These are phyloP conservation scores for Pisolithus albus DNA, from an alignment of 768 basidiomycete genomes.

Conservation along the genomic window DNA sequence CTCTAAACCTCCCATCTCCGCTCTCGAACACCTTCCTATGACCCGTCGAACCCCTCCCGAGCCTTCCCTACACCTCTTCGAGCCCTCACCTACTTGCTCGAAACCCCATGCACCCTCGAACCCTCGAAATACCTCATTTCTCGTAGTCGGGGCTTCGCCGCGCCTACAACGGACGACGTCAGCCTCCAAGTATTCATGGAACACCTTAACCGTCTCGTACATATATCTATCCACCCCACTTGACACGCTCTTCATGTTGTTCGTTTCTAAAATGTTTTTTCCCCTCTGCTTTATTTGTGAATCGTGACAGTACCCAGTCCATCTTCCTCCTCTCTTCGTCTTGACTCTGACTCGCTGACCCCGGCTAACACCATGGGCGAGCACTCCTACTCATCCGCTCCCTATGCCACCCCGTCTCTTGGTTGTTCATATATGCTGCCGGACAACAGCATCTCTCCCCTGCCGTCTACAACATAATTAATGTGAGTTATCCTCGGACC, in stretches of 20 bases:
- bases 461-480: constrained; percentile 57
- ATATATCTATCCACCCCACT: constrained; percentile 18
- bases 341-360: constrained; percentile 59
- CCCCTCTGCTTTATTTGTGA: too few relatives aligned
- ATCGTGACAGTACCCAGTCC: constrained; percentile 41
- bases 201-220: constrained; percentile 85
- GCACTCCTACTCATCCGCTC: constrained; percentile 50
- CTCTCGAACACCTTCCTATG: too few relatives aligned
- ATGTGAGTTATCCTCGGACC: constrained; percentile 61
- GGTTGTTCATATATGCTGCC: constrained; percentile 64
- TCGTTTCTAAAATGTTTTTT: neutral
- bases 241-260: neutral
- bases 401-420: constrained; percentile 46
- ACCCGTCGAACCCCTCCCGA: too few relatives aligned
- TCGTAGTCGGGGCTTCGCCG: too few relatives aligned
- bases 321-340: constrained; percentile 47
- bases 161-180: constrained; percentile 99
- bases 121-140: too few relatives aligned
- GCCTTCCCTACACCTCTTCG: too few relatives aligned
- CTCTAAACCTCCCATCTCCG: too few relatives aligned
- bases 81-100: too few relatives aligned
- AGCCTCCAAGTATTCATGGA: constrained; percentile 98
- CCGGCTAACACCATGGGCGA: constrained; percentile 50
- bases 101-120: too few relatives aligned
- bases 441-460: constrained; percentile 53